Conservation (phyloP, 2,329 filamentous ascomycete species). For the Ophiosphaerella korrae region DNA sequence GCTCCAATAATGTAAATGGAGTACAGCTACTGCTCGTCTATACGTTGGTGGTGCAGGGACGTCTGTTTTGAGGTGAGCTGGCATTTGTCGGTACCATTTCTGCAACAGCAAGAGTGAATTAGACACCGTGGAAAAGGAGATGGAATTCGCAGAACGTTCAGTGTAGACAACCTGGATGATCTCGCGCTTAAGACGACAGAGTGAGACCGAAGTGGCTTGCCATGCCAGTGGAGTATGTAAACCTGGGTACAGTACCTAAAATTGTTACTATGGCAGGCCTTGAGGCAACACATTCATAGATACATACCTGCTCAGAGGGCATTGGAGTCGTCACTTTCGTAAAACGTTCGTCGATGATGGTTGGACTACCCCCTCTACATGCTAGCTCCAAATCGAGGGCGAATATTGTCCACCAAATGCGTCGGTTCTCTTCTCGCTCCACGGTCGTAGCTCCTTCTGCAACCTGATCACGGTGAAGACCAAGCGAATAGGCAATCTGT, state of each 20-base stretch:
- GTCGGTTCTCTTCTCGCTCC: conserved; percentile 42
- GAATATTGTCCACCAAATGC: conserved; percentile 47
- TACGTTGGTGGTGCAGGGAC: conserved; percentile 38
- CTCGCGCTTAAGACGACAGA: conserved; percentile 40
- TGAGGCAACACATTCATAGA: neutral
- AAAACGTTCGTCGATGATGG: conserved; percentile 40
- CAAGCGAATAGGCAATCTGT: conserved; percentile 45
- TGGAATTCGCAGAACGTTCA: conserved; percentile 34
- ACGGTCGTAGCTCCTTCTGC: conserved; percentile 30
- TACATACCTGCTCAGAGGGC: conserved; percentile 42
- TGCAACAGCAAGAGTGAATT: conserved; percentile 38
- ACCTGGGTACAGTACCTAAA: conserved; percentile 39
- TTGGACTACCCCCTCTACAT: conserved; percentile 43
- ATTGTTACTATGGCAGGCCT: conserved; percentile 5
- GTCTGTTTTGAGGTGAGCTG: conserved; percentile 39
- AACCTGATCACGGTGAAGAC: conserved; percentile 43
- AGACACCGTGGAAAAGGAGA: conserved; percentile 43
- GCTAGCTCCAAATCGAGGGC: conserved; percentile 44
- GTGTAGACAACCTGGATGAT: conserved; percentile 44
- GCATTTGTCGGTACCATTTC: conserved; percentile 41
- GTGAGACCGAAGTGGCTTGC: conserved; percentile 36
- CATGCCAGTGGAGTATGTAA: conserved; percentile 42
- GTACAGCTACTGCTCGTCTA: conserved; percentile 40
- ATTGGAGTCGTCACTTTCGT: conserved; percentile 37
- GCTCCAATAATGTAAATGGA: conserved; percentile 45